These are phyloP conservation scores for Colletotrichum destructivum DNA, from an alignment of 2,329 filamentous ascomycete genomes.

Conservation along the genomic window DNA sequence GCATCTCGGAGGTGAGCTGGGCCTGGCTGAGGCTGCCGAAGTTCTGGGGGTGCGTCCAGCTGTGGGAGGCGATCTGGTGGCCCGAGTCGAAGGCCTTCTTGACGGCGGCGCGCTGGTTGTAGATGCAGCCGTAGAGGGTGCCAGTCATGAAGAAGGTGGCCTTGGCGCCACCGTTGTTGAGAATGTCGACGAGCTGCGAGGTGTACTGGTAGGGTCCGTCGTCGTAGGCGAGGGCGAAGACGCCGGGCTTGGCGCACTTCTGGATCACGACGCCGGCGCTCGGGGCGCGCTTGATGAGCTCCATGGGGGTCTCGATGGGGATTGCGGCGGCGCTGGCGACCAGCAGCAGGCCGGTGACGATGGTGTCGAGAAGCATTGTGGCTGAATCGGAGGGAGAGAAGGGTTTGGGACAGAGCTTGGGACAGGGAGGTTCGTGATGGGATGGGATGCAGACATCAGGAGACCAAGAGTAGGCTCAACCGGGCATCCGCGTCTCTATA, in stretches of 20 bases:
- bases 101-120: constrained; percentile 66
- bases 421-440: too few relatives aligned
- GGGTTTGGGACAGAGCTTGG: too few relatives aligned
- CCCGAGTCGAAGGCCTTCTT: constrained; percentile 66
- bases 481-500: not conserved
- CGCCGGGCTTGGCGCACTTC: constrained; percentile 59
- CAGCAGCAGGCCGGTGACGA: constrained; percentile 47
- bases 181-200: constrained; percentile 63
- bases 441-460: constrained; percentile 5
- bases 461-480: not conserved
- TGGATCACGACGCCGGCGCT: constrained; percentile 61
- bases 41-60: constrained; percentile 64
- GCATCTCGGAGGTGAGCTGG: constrained; percentile 64
- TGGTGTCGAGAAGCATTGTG: constrained; percentile 48
- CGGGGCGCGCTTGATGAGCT: constrained; percentile 58
- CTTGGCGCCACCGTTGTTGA: constrained; percentile 64
- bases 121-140: constrained; percentile 66
- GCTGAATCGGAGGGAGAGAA: not conserved
- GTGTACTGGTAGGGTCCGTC: constrained; percentile 68
- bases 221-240: constrained; percentile 68
- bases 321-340: constrained; percentile 49
- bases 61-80: constrained; percentile 69
- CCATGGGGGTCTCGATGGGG: constrained; percentile 54
- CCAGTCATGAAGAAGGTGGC: constrained; percentile 70
- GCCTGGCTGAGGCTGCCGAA: constrained; percentile 57